Percentiles rank a stretch among this genome's conserved stretches.
Evolutionary conservation across 352 stramenopile genomes (phyloP).

Genomic region (Blastocystis sp.): DNA sequence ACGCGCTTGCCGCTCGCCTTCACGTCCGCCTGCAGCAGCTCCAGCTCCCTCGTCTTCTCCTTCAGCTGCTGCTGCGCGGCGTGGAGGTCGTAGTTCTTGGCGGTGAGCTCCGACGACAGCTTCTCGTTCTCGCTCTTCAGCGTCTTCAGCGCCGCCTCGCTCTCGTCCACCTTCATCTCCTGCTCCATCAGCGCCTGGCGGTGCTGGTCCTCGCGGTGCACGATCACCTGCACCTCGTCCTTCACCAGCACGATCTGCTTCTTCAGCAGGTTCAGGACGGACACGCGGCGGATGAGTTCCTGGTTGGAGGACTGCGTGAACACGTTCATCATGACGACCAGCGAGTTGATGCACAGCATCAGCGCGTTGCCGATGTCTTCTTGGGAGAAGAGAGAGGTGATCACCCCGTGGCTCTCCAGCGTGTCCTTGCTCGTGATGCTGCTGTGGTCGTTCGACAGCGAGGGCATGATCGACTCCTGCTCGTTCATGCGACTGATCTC

Average conservation of each 20-base stretch:
- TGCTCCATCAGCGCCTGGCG: slow-evolving; percentile 54
- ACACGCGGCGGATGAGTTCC: slow-evolving; percentile 40
- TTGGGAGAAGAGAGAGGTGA: slow-evolving; percentile 10
- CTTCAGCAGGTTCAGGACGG: slow-evolving; percentile 38
- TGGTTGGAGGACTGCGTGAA: slow-evolving; percentile 23
- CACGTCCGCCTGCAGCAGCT: slow-evolving; percentile 16
- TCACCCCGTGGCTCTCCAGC: slow-evolving; percentile 52
- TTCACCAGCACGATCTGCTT: slow-evolving; percentile 68
- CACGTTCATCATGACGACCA: slow-evolving; percentile 17
- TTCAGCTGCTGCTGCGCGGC: slow-evolving; percentile 18
- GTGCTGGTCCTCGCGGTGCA: slow-evolving; percentile 64
- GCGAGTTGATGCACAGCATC: slow-evolving; percentile 58
- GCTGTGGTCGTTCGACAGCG: neutral
- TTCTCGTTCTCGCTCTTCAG: neutral
- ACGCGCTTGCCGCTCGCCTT: neutral
- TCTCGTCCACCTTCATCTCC: slow-evolving; percentile 38
- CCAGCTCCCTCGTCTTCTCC: slow-evolving; percentile 8
- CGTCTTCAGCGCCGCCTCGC: slow-evolving; percentile 1
- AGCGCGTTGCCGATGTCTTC: slow-evolving; percentile 27
- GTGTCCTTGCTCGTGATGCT: neutral
- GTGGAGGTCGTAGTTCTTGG: slow-evolving; percentile 9
- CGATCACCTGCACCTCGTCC: slow-evolving; percentile 16
- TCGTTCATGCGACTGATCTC: slow-evolving; percentile 63
- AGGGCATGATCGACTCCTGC: slow-evolving; percentile 16
- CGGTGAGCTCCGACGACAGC: neutral